Evolutionary conservation across 768 basidiomycete species (phyloP).

Genomic region (Lactarius sanguifluus): DNA sequence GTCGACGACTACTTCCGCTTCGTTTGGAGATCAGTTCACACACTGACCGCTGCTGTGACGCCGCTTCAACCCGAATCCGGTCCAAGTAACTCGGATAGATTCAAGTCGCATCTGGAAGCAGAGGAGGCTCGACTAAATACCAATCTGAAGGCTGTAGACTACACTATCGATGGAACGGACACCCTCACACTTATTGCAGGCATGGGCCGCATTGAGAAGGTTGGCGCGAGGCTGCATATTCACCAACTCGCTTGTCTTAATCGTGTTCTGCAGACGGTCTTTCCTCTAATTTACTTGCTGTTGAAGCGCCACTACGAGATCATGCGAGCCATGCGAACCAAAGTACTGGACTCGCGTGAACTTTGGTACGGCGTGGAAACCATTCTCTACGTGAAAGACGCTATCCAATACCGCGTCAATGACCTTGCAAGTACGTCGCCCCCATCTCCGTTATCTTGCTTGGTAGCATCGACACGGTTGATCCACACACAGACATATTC

Average conservation of each 20-base stretch:
- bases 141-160: conserved; percentile 33
- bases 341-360: conserved; percentile 13
- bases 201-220: conserved; percentile 35
- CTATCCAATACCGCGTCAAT: conserved; percentile 11
- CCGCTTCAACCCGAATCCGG: background rate
- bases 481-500: conserved; percentile 26
- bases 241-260: background rate
- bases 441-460: too few species aligned
- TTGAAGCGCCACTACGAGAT: conserved; percentile 30
- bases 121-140: conserved; percentile 33
- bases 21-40: conserved; percentile 11
- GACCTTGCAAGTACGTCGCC: conserved; percentile 12
- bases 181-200: conserved; percentile 35
- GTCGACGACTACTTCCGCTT: background rate
- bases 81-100: conserved; percentile 18
- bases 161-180: conserved; percentile 35
- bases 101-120: conserved; percentile 29
- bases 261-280: conserved; percentile 11
- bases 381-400: background rate
- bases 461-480: background rate
- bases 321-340: conserved; percentile 20
- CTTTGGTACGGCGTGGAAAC: background rate
- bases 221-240: background rate
- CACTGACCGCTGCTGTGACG: conserved; percentile 8
- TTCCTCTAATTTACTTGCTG: conserved; percentile 27